Base-by-base conservation (phyloP, 768 basidiomycete species). In the Lactarius deliciosus region DNA sequence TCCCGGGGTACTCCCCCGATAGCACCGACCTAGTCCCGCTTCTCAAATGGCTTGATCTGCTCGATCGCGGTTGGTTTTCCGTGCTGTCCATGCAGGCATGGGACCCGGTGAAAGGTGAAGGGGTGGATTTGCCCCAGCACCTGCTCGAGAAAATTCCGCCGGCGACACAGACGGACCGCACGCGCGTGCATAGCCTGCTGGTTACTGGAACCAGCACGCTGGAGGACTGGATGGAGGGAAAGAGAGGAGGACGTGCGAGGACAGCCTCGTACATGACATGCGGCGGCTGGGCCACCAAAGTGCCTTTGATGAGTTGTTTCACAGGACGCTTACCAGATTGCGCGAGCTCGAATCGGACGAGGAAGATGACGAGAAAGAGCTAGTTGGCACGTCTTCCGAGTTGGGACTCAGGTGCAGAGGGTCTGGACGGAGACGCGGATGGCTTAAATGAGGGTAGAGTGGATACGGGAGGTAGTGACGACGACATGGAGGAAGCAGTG, bases 11-110 rank as follows among this genome's bases (percentile, higher is more conserved):
- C 72, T 75, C 77, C 3, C 80, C 84, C 0, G 75, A 79, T 18
- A 67, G 76, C 25, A 74, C 77, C 8, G 76, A 78, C 16, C 75
- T 93, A 1, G 80, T 77, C 38, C 77, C 81, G 43, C 79, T 90
- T 6, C 78, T 89, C 30, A 85, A 88, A 66, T 89, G 86, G 79
- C 77, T 92, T 30, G 84, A 86, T 72, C 86, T 90, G 71, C 81
- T 93, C 43, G 91, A 93, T 75, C 81, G 85, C 60, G 89, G 85
- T 0, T 93, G 91, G 91, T 69, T 85, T 16, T 81, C 84, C 20
- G 87, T 89, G 2, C 79, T 93, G 34, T 81, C 81, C 45, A 77
- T 78, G 6, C 86, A 90, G 71, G 79, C 82, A 2, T 93, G 91
- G 91, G 85, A 91, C 69, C 80, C 87, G 1, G 76, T 73, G 4